Evolutionary conservation across 495 filamentous ascomycete genomes (phyloP).

Genomic region (Aeminium ludgeri): DNA sequence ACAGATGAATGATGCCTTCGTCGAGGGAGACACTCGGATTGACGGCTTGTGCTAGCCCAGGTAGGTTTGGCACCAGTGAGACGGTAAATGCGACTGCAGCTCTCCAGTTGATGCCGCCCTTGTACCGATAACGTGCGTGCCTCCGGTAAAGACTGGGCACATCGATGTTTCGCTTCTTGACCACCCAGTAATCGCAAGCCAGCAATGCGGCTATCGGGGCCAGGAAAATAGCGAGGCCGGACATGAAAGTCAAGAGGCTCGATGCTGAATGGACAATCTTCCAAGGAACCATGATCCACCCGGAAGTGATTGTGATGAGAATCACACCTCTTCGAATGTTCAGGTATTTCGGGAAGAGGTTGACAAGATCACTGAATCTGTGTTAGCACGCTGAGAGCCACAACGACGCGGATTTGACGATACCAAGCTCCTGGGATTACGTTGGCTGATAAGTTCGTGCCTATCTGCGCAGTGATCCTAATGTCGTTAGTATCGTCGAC

Average conservation of each 20-base stretch:
- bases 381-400: no score
- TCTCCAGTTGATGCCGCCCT: conserved; percentile 43
- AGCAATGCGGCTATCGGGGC: conserved; percentile 53
- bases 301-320: conserved; percentile 33
- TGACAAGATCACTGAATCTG: conserved; percentile 42
- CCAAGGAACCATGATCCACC: conserved; percentile 42
- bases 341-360: conserved; percentile 34
- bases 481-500: no score
- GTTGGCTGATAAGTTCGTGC: conserved; percentile 45
- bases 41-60: conserved; percentile 37
- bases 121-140: conserved; percentile 36
- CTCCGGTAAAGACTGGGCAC: conserved; percentile 39
- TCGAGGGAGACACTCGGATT: conserved; percentile 32
- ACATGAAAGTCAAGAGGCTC: conserved; percentile 42
- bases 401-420: no score
- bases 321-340: conserved; percentile 41
- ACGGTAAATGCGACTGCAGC: conserved; percentile 45
- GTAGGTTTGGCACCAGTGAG: conserved; percentile 43
- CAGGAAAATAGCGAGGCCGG: conserved; percentile 41
- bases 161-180: conserved; percentile 43
- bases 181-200: conserved; percentile 47
- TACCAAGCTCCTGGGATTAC: conserved; percentile 19
- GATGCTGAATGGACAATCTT: conserved; percentile 41
- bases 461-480: conserved; percentile 20
- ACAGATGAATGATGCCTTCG: conserved; percentile 35